These are phyloP conservation scores for Nakaseomyces bracarensis DNA, from an alignment of 1,139 yeast genomes.

Conservation along the genomic window DNA sequence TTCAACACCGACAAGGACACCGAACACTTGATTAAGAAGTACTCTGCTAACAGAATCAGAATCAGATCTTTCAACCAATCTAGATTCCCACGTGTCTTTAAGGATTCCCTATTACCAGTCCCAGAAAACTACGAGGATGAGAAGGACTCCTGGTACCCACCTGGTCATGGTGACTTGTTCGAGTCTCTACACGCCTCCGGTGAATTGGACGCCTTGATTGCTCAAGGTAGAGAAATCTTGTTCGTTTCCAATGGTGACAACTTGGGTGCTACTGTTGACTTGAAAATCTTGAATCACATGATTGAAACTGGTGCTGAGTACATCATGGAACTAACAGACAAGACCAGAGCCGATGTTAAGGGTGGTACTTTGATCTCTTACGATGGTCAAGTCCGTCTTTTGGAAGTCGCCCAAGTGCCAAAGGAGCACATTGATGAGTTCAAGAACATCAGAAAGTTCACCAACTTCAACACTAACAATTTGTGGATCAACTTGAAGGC, in stretches of 20 bases:
- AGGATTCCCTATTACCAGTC: conserved; percentile 90
- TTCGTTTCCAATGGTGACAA: conserved; percentile 98
- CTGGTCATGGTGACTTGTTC: conserved; percentile 97
- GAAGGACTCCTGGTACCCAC: conserved; percentile 92
- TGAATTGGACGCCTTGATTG: conserved; percentile 79
- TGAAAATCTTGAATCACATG: conserved; percentile 88
- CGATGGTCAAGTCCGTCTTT: conserved; percentile 86
- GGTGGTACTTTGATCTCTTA: conserved; percentile 98
- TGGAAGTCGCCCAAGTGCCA: conserved; percentile 98
- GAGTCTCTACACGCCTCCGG: conserved; percentile 87
- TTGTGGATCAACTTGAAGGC: conserved; percentile 96
- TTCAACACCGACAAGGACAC: conserved; percentile 97
- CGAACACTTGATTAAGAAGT: conserved; percentile 88
- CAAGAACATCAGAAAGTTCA: conserved; percentile 94
- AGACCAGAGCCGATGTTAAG: conserved; percentile 97
- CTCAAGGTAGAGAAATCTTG: conserved; percentile 88
- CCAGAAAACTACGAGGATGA: conserved; percentile 70
- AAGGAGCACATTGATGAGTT: conserved; percentile 97
- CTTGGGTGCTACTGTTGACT: conserved; percentile 95
- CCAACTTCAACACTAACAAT: conserved; percentile 95
- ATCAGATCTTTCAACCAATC: conserved; percentile 96
- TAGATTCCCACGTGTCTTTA: conserved; percentile 88
- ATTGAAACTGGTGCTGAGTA: conserved; percentile 85
- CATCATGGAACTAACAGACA: conserved; percentile 96
- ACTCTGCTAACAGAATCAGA: conserved; percentile 92